Percentiles rank a stretch among this genome's conserved stretches.
Conservation (phyloP, 768 basidiomycete genomes). For the Auricularia sp. region DNA sequence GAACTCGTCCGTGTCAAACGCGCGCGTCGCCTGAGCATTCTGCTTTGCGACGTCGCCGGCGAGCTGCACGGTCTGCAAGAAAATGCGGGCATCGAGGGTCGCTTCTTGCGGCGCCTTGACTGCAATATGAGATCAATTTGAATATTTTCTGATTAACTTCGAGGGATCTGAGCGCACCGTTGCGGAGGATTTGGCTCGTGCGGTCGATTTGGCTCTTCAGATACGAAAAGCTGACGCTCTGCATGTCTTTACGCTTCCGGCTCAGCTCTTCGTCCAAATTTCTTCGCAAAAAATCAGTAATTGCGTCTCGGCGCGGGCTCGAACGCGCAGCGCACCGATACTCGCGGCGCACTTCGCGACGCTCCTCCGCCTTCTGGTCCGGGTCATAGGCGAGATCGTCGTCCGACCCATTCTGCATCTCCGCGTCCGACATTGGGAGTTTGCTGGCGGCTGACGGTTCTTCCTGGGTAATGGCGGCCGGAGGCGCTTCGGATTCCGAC, state of each 20-base stretch:
- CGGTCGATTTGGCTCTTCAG: constrained; percentile 9
- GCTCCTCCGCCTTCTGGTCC: constrained; percentile 74
- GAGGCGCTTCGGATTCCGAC: neutral
- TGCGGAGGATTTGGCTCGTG: constrained; percentile 14
- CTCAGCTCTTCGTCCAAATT: constrained; percentile 30
- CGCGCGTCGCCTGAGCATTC: constrained; percentile 77
- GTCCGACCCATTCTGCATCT: constrained; percentile 7
- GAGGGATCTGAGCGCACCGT: constrained; percentile 6
- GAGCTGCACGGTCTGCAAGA: constrained; percentile 67
- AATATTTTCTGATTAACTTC: neutral
- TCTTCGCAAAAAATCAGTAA: neutral
- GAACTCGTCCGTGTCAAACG: constrained; percentile 91
- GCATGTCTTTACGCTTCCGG: constrained; percentile 39
- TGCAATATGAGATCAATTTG: constrained; percentile 14
- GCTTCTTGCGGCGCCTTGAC: constrained; percentile 82
- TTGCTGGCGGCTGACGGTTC: neutral
- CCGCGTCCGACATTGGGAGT: neutral
- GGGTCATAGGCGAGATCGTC: constrained; percentile 57
- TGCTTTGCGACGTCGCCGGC: constrained; percentile 82
- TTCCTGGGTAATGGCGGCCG: neutral
- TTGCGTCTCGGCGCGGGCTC: too few species aligned
- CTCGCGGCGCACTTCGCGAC: constrained; percentile 47
- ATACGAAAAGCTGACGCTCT: constrained; percentile 10
- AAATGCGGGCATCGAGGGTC: constrained; percentile 75
- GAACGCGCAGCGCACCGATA: neutral